Evolutionary conservation across 2,329 filamentous ascomycete species (phyloP), one percentile per base, ranked within the genome.

Genomic region (Nothophaeocryptopus gaeumannii): DNA sequence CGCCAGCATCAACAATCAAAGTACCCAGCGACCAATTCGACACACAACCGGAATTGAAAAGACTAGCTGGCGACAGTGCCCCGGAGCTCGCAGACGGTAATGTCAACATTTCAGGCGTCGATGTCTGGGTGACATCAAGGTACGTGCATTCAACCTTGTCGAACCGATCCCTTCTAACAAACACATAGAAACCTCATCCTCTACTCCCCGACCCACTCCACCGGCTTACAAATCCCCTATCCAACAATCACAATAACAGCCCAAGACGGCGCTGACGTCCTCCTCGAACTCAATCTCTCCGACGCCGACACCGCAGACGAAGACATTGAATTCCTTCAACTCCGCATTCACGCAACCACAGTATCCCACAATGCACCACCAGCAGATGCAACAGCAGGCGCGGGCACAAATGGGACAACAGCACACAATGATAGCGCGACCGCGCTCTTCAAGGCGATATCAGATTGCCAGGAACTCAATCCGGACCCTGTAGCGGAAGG

Each of bases 191-290:
- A 77, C 59, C 75, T 91, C 47, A 82, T 76, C 11, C 68, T 91
- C 53, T 90, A 83, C 72, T 85, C 83, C 58, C 68, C 72, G 10
- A 67, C 76, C 3, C 77, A 75, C 10, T 73, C 75, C 32, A 77
- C 72, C 13, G 88, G 87, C 55, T 70, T 89, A 38, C 77, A 81
- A 35, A 86, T 91, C 57, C 82, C 85, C 0, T 92, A 90, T 68
- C 86, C 84, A 2, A 74, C 81, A 53, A 87, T 92, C 65, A 83
- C 83, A 15, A 82, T 91, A 12, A 87, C 90, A 66, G 88, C 86
- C 0, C 80, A 86, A 60, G 85, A 88, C 69, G 80, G 82, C 48
- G 60, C 64, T 46, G 74, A 72, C 5, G 75, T 89, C 12, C 85
- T 85, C 70, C 81, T 88, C 74, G 84, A 87, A 65, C 74, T 88